A percentile compares a stretch with the other conserved stretches of the same genome.
Conservation (phyloP, 2,329 filamentous ascomycete genomes). For the Coleophoma cylindrospora region DNA sequence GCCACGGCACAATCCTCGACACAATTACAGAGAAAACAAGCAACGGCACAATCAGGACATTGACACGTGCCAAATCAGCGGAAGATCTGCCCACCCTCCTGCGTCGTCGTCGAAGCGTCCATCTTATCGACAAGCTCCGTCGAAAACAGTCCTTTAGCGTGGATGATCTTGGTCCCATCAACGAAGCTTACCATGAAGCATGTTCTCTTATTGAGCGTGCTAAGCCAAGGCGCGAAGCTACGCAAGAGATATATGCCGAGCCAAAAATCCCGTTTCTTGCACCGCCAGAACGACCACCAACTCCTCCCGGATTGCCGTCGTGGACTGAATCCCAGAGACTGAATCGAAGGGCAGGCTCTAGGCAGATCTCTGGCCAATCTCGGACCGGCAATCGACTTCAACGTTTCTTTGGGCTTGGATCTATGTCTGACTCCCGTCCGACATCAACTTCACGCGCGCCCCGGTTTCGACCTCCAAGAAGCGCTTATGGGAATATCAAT, state of each 20-base stretch:
- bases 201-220: slow-evolving; percentile 14
- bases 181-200: slow-evolving; percentile 23
- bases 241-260: slow-evolving; percentile 23
- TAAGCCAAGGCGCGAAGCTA: slow-evolving; percentile 5
- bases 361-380: slow-evolving; percentile 1
- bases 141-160: slow-evolving; percentile 29
- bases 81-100: slow-evolving; percentile 19
- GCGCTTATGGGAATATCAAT: slow-evolving; percentile 21
- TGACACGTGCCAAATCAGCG: slow-evolving; percentile 18
- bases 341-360: background rate
- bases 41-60: slow-evolving; percentile 26
- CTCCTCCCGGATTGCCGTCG: slow-evolving; percentile 27
- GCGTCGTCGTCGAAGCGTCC: slow-evolving; percentile 22
- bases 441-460: slow-evolving; percentile 12
- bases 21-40: slow-evolving; percentile 37
- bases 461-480: slow-evolving; percentile 24
- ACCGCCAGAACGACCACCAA: slow-evolving; percentile 21
- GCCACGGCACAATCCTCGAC: slow-evolving; percentile 32
- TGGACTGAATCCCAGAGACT: slow-evolving; percentile 24
- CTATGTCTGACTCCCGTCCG: slow-evolving; percentile 7
- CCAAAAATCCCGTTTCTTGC: slow-evolving; percentile 22
- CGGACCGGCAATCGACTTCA: slow-evolving; percentile 12
- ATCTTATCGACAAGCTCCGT: slow-evolving; percentile 19
- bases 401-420: slow-evolving; percentile 15
- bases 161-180: slow-evolving; percentile 26